phyloP scores from a whole-genome alignment of 176 grass and related monocot genomes.

The Eragrostis nindensis region DNA sequence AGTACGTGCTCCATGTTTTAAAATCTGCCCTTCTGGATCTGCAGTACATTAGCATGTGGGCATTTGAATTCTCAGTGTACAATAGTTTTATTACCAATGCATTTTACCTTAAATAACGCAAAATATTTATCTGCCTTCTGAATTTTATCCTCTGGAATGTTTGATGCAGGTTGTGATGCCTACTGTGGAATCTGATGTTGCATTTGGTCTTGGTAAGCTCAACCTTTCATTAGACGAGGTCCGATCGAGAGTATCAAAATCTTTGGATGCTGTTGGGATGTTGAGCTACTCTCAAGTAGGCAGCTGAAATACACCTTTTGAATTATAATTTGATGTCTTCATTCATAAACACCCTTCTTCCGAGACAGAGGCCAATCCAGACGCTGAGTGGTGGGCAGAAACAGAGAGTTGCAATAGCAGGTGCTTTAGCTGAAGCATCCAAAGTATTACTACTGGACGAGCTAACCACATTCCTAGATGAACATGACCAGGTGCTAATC shows the following conservation, averaged over 20 bases:
- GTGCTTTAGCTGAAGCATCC: slow-evolving; percentile 90
- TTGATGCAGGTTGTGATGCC: slow-evolving; percentile 84
- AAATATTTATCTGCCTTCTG: slow-evolving; percentile 12
- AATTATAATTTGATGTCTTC: slow-evolving; percentile 51
- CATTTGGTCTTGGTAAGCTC: slow-evolving; percentile 97
- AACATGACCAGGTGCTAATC: slow-evolving; percentile 78
- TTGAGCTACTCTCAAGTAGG: slow-evolving; percentile 86
- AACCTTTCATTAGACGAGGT: slow-evolving; percentile 76
- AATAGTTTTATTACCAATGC: slow-evolving; percentile 14
- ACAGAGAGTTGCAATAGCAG: slow-evolving; percentile 94
- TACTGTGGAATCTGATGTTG: slow-evolving; percentile 85
- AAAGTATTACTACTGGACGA: slow-evolving; percentile 89
- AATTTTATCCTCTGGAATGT: background rate
- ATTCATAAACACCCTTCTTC: slow-evolving; percentile 56
- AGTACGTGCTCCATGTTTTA: background rate
- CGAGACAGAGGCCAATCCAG: slow-evolving; percentile 88
- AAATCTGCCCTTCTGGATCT: slow-evolving; percentile 7
- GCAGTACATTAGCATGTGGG: background rate
- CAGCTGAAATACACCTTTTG: slow-evolving; percentile 45
- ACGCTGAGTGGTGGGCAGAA: slow-evolving; percentile 97
- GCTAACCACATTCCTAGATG: slow-evolving; percentile 95
- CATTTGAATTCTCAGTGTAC: background rate
- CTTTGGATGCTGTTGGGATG: slow-evolving; percentile 79
- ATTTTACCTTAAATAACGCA: background rate
- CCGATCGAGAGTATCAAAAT: slow-evolving; percentile 76